Base-by-base conservation (phyloP, 768 basidiomycete genomes). In the Termitomyces sp. region DNA sequence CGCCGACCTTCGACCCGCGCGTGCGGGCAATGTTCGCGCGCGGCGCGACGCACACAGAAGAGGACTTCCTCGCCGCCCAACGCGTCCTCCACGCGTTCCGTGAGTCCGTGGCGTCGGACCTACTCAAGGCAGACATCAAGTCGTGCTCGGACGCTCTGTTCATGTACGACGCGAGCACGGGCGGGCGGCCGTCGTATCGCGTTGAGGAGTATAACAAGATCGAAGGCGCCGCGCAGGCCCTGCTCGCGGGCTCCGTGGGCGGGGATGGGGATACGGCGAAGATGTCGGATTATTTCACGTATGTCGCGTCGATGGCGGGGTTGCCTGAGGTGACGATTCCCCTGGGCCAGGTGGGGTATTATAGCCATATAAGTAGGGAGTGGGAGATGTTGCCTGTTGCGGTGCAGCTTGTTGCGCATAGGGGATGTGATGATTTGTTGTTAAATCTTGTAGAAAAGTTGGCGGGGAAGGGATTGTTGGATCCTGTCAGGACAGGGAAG, bases 311-410 rank as follows among this genome's bases (percentile, higher is more conserved):
- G 37, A 74, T 74, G 73, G 73, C 65, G 4, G 73, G 69, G 34
- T 60, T 74, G 29, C 73, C 74, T 22, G 74, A 75, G 58, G 61
- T 73, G 16, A 74, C 72, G 10, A 60, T 75, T 13, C 74, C 74
- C 6, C 59, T 75, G 55, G 73, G 74, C 6, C 70, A 75, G 60
- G 72, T 70, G 24, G 45, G 52, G 55, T 75, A 75, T 66, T 68
- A 60, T 48, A 74, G 73, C 54, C 69, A 69, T 29, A 56, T 75
- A 9, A 71, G 65, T 41, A 63, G 66, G 57, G 58, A 64, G 54
- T 69, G 66, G 68, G 72, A 75, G 65, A 64, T 65, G 55, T 62
- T 74, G 34, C 74, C 74, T 53, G 72, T 74, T 52, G 64, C 71
- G n/a, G 67, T 72, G 54, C 73, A 75, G 64, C 42, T 75, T 42